These are phyloP conservation scores for Trichoderma oligosporum DNA, from an alignment of 2,329 filamentous ascomycete species.

Conservation along the genomic window DNA sequence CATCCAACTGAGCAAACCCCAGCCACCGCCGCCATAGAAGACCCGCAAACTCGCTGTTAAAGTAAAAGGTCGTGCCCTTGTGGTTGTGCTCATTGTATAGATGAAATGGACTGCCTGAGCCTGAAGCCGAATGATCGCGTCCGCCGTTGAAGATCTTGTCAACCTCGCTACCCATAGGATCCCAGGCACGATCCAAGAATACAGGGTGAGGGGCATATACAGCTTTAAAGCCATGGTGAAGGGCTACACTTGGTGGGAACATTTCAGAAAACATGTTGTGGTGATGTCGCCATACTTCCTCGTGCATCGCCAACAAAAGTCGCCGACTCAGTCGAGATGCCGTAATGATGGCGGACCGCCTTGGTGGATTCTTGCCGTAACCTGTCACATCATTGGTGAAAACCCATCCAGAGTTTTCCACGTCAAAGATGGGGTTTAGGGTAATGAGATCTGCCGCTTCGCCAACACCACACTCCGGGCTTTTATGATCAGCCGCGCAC, in stretches of 20 bases:
- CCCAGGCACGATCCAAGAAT: constrained; percentile 74
- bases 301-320: constrained; percentile 68
- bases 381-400: constrained; percentile 67
- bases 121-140: constrained; percentile 61
- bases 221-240: constrained; percentile 75
- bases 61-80: constrained; percentile 79
- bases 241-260: constrained; percentile 66
- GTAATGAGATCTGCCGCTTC: constrained; percentile 74
- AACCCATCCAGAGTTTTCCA: constrained; percentile 67
- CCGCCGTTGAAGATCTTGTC: constrained; percentile 78
- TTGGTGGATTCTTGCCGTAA: constrained; percentile 59
- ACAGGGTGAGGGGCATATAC: constrained; percentile 79
- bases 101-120: constrained; percentile 64
- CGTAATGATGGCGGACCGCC: constrained; percentile 68
- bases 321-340: constrained; percentile 64
- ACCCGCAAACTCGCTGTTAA: constrained; percentile 71
- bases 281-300: constrained; percentile 63
- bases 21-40: constrained; percentile 80
- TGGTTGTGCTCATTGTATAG: constrained; percentile 75
- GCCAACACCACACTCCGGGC: constrained; percentile 58
- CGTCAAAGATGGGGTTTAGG: constrained; percentile 72
- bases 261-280: constrained; percentile 77
- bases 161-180: constrained; percentile 56
- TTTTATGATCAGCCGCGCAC: constrained; percentile 52
- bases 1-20: constrained; percentile 53